Evolutionary conservation across 768 basidiomycete genomes (phyloP).

Genomic region (Suillus sp.): DNA sequence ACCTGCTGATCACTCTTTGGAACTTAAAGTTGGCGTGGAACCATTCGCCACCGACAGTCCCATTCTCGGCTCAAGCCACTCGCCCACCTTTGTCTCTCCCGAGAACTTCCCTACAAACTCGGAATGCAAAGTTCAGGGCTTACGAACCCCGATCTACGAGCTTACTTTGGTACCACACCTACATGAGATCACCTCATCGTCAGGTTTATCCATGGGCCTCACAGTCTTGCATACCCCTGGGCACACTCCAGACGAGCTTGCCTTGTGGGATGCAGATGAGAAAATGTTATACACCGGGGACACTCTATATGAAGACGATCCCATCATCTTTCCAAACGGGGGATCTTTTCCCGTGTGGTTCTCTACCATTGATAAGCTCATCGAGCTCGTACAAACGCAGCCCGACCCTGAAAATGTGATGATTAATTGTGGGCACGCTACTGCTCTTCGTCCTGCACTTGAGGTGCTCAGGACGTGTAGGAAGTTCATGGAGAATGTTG

Average conservation of each 20-base stretch:
- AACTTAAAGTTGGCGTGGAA: slow-evolving; percentile 47
- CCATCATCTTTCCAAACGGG: slow-evolving; percentile 56
- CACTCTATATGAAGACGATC: slow-evolving; percentile 54
- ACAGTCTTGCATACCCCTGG: slow-evolving; percentile 56
- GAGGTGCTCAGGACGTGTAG: slow-evolving; percentile 45
- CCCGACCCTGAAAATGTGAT: slow-evolving; percentile 31
- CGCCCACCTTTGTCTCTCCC: slow-evolving; percentile 45
- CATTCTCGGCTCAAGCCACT: slow-evolving; percentile 51
- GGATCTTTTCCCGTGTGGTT: slow-evolving; percentile 57
- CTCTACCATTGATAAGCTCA: slow-evolving; percentile 43
- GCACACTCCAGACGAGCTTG: slow-evolving; percentile 61
- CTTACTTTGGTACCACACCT: slow-evolving; percentile 49
- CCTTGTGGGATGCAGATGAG: slow-evolving; percentile 51
- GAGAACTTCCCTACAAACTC: slow-evolving; percentile 46
- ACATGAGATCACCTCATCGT: slow-evolving; percentile 32
- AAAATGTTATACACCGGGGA: slow-evolving; percentile 60
- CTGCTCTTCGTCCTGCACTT: slow-evolving; percentile 45
- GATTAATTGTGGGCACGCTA: slow-evolving; percentile 55
- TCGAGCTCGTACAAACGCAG: slow-evolving; percentile 41
- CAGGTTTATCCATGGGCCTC: slow-evolving; percentile 35
- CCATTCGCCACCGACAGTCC: slow-evolving; percentile 50
- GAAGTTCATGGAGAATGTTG: slow-evolving; percentile 50
- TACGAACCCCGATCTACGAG: slow-evolving; percentile 47
- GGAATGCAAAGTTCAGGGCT: slow-evolving; percentile 43
- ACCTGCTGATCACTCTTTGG: neutral